phyloP scores from a whole-genome alignment of 768 basidiomycete species.

The Mycena capillaripes region DNA sequence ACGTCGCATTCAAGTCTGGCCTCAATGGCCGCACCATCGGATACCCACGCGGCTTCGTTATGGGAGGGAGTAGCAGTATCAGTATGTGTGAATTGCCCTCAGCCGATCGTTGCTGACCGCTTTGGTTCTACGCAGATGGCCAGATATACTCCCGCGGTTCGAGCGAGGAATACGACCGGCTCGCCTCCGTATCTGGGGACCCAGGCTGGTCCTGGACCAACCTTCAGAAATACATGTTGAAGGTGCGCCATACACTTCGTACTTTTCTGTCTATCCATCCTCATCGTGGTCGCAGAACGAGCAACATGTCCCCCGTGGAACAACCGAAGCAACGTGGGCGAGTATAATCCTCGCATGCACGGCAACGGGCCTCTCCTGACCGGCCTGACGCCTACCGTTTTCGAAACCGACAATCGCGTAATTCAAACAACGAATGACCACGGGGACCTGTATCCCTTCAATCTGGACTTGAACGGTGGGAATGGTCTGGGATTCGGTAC shows the following conservation, averaged over 20 bases:
- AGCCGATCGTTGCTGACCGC: not conserved
- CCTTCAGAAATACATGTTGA: constrained; percentile 36
- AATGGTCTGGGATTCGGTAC: constrained; percentile 49
- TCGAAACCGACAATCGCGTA: not conserved
- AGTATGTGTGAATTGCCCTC: not conserved
- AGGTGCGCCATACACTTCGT: no score
- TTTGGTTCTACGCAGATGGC: not conserved
- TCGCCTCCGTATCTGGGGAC: constrained; percentile 60
- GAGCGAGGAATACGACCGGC: constrained; percentile 65
- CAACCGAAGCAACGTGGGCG: constrained; percentile 46
- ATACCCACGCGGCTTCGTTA: not conserved
- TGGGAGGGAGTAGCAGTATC: not conserved
- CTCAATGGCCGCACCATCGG: not conserved
- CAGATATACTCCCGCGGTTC: constrained; percentile 49
- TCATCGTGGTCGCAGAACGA: not conserved
- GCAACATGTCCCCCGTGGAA: constrained; percentile 40
- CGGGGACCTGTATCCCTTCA: constrained; percentile 50
- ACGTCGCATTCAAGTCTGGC: not conserved
- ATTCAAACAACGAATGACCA: not conserved
- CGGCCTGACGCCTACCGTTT: not conserved
- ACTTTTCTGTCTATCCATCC: no score
- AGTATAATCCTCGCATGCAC: constrained; percentile 42
- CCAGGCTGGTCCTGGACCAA: constrained; percentile 55
- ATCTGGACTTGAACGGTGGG: constrained; percentile 52
- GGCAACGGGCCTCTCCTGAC: no score